Percentiles rank a stretch among this genome's conserved stretches.
phyloP scores from a whole-genome alignment of 306 rosid species.

The Rosa persica region DNA sequence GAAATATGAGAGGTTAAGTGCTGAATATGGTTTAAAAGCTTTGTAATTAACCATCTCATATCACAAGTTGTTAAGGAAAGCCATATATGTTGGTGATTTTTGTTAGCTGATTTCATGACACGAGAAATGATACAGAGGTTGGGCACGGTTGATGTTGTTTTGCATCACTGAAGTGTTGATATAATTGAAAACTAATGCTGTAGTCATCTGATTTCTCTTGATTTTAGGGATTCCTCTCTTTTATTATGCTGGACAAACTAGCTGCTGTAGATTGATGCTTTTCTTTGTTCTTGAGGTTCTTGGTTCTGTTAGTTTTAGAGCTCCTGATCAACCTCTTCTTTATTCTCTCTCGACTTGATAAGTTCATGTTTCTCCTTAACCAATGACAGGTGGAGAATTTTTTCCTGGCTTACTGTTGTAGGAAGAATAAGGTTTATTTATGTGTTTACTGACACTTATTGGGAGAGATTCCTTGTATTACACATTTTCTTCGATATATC shows the following conservation, averaged over 20 bases:
- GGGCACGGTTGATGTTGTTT: background rate
- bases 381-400: background rate
- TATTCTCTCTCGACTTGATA: too few species aligned
- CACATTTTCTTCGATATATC: background rate
- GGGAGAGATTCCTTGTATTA: background rate
- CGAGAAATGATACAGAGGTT: background rate
- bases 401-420: background rate
- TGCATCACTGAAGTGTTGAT: conserved; percentile 1
- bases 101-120: background rate
- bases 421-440: background rate
- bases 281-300: background rate
- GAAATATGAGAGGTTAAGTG: background rate
- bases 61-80: background rate
- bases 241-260: background rate
- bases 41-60: background rate
- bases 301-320: background rate
- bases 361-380: background rate
- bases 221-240: background rate
- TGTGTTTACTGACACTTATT: background rate
- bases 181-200: background rate
- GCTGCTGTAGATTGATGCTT: background rate
- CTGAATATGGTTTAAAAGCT: background rate
- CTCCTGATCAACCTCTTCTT: background rate
- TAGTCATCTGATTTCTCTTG: background rate
- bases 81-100: background rate